These are phyloP conservation scores for Pistacia atlantica DNA, from an alignment of 345 rosid genomes.

Conservation along the genomic window DNA sequence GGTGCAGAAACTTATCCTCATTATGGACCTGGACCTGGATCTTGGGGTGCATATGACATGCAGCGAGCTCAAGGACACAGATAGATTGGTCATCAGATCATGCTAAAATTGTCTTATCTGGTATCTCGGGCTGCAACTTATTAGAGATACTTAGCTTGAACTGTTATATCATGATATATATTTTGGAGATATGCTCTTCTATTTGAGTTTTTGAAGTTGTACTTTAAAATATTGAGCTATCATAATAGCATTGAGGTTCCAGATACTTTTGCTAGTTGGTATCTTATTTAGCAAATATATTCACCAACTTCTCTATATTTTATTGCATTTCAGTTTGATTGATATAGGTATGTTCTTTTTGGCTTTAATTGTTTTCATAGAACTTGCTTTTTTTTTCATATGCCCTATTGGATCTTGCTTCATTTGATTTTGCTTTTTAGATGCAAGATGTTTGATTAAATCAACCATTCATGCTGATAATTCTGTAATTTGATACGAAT, in stretches of 20 bases:
- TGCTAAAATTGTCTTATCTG: slow-evolving; percentile 33
- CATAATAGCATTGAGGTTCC: slow-evolving; percentile 21
- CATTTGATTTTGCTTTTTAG: slow-evolving; percentile 1
- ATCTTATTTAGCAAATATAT: slow-evolving; percentile 20
- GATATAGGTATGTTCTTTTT: neutral
- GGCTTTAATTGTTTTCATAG: neutral
- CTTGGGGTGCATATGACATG: slow-evolving; percentile 73
- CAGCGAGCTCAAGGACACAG: slow-evolving; percentile 75
- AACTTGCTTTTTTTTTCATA: neutral
- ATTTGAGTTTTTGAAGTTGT: slow-evolving; percentile 32
- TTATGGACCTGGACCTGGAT: slow-evolving; percentile 64
- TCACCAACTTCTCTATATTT: slow-evolving; percentile 13
- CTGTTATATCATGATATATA: slow-evolving; percentile 24
- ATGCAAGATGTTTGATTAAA: neutral
- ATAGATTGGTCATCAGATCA: slow-evolving; percentile 40
- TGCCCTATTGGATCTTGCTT: neutral
- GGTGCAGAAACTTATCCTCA: slow-evolving; percentile 73
- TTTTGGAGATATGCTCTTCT: slow-evolving; percentile 22
- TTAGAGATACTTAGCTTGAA: slow-evolving; percentile 32
- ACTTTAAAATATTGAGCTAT: slow-evolving; percentile 22
- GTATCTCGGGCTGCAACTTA: slow-evolving; percentile 48
- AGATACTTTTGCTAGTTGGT: slow-evolving; percentile 16
- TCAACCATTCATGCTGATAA: neutral
- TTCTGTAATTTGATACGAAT: neutral
- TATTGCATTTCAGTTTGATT: slow-evolving; percentile 8